A percentile compares a stretch with the other conserved stretches of the same genome.
phyloP scores from a whole-genome alignment of 2,329 filamentous ascomycete species.

The Sporothrix variecibatus region DNA sequence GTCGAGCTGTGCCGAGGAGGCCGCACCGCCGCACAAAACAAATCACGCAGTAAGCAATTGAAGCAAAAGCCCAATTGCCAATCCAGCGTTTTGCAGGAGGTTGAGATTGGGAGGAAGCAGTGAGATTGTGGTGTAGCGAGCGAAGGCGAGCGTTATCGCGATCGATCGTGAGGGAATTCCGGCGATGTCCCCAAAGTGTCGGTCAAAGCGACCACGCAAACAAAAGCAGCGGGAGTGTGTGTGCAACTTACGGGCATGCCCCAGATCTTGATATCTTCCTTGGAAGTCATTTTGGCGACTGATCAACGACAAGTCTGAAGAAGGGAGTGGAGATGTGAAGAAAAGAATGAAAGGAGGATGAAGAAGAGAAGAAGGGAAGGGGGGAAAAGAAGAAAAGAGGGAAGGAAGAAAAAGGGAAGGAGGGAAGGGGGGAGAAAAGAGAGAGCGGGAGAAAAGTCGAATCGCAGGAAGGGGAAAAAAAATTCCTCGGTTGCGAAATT shows the following conservation, averaged over 20 bases:
- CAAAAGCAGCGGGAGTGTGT: conserved; percentile 31
- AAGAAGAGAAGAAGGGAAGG: conserved; percentile 27
- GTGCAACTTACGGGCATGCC: conserved; percentile 65
- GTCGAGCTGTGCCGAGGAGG: neutral
- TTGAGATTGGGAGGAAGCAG: neutral
- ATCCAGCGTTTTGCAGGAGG: neutral
- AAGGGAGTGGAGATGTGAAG: conserved; percentile 41
- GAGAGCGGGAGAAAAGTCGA: conserved; percentile 3
- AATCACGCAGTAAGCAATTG: conserved; percentile 4
- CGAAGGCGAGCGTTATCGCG: neutral
- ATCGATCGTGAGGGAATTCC: conserved; percentile 36
- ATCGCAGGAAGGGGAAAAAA: conserved; percentile 39
- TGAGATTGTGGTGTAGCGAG: neutral
- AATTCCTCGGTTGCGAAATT: conserved; percentile 40
- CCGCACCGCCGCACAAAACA: neutral
- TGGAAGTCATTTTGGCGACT: conserved; percentile 56
- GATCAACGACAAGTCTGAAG: conserved; percentile 47
- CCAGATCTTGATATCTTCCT: conserved; percentile 60
- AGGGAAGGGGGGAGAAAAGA: conserved; percentile 4
- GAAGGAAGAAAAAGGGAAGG: conserved; percentile 19
- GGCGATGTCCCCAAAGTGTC: conserved; percentile 20
- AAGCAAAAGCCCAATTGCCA: conserved; percentile 18
- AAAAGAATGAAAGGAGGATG: conserved; percentile 40
- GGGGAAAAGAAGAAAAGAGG: conserved; percentile 5
- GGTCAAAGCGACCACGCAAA: conserved; percentile 33